phyloP scores from a whole-genome alignment of 768 basidiomycete genomes.

The Aureoboletus auriporus region DNA sequence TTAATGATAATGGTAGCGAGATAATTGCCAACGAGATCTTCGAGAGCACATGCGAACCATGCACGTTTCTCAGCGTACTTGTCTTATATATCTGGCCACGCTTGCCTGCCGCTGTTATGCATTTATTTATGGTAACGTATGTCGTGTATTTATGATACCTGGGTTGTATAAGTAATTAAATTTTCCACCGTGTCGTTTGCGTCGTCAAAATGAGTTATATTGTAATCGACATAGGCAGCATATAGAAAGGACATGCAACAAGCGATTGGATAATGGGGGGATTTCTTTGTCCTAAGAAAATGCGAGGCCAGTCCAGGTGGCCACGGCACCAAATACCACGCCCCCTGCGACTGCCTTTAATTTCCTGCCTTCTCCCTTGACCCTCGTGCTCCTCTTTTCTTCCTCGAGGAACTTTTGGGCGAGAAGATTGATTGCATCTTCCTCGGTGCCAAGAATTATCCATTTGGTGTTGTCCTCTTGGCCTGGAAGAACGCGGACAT shows the following conservation, averaged over 20 bases:
- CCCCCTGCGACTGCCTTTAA: constrained; percentile 49
- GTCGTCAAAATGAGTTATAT: too few species aligned
- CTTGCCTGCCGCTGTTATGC: background rate
- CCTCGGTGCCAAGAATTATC: constrained; percentile 51
- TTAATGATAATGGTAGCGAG: background rate
- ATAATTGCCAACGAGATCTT: background rate
- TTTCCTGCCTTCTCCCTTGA: constrained; percentile 24
- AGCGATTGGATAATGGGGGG: background rate
- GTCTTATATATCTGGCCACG: background rate
- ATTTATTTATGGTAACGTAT: background rate
- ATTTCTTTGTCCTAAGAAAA: constrained; percentile 33
- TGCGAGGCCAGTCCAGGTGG: constrained; percentile 57
- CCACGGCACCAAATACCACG: constrained; percentile 58
- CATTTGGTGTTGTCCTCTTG: constrained; percentile 35
- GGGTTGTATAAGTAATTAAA: background rate
- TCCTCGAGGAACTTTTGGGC: constrained; percentile 28
- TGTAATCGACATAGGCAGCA: too few species aligned
- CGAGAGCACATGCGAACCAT: constrained; percentile 4
- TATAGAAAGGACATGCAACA: background rate
- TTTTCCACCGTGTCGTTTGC: background rate
- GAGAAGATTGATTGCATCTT: constrained; percentile 39
- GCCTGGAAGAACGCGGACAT: constrained; percentile 36
- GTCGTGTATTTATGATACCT: background rate
- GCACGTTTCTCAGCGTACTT: background rate
- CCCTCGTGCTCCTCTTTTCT: constrained; percentile 19